A percentile compares a stretch with the other conserved stretches of the same genome.
Evolutionary conservation across 2,329 filamentous ascomycete species (phyloP).

Genomic region (Sarocladiaceae sp.): DNA sequence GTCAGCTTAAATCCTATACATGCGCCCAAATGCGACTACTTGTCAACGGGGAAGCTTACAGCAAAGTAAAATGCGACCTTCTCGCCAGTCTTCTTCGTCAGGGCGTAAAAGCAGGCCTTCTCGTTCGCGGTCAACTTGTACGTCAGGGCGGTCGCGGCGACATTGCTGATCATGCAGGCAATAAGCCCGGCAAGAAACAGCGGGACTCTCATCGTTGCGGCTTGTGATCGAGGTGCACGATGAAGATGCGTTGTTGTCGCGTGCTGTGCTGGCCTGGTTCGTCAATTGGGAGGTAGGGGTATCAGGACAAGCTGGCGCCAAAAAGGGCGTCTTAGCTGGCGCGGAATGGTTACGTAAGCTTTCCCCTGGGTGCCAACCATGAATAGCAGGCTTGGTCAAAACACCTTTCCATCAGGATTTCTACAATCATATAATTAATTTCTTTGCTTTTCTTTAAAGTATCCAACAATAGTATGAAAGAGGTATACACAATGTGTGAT

Average conservation of each 20-base stretch:
- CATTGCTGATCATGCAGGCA: conserved; percentile 65
- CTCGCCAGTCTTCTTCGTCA: conserved; percentile 70
- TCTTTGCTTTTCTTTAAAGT: too few species aligned
- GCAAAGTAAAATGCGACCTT: conserved; percentile 99
- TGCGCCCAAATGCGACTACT: too few species aligned
- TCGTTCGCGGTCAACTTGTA: conserved; percentile 90
- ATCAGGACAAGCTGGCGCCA: conserved; percentile 13
- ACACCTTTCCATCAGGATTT: too few species aligned
- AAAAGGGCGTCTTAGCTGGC: conserved; percentile 8
- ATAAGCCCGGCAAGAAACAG: conserved; percentile 63
- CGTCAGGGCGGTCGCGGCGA: conserved; percentile 85
- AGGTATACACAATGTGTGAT: too few species aligned
- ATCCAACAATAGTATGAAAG: too few species aligned
- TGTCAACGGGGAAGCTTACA: conserved; percentile 52
- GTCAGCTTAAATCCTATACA: too few species aligned
- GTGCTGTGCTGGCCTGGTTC: conserved; percentile 17
- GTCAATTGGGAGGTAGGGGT: conserved; percentile 7
- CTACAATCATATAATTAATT: too few species aligned
- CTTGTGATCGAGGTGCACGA: conserved; percentile 16
- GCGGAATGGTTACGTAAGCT: conserved; percentile 7
- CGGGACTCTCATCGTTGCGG: conserved; percentile 59
- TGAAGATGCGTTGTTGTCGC: conserved; percentile 18
- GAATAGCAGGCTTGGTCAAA: too few species aligned
- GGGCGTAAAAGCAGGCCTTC: conserved; percentile 90
- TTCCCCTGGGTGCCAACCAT: background rate